A percentile compares a stretch with the other conserved stretches of the same genome.
Conservation (phyloP, 768 basidiomycete species). For the Leccinum imitatum region DNA sequence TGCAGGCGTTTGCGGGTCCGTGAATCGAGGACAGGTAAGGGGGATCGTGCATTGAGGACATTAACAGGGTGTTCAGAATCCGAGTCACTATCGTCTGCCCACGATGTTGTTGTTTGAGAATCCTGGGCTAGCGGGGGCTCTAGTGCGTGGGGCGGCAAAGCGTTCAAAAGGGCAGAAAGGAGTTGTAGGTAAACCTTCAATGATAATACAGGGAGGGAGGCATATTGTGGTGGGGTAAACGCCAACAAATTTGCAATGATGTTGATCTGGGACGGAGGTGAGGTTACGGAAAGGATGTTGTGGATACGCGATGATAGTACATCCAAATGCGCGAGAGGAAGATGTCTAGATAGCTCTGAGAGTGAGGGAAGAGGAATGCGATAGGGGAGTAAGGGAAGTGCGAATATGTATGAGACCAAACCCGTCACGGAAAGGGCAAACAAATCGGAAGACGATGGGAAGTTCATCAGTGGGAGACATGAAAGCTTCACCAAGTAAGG, state of each 20-base stretch:
- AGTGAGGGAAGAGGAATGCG: conserved; percentile 63
- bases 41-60: conserved; percentile 34
- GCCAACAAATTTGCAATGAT: conserved; percentile 71
- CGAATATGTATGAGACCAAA: conserved; percentile 57
- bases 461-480: conserved; percentile 21
- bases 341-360: conserved; percentile 57
- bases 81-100: conserved; percentile 39
- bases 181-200: conserved; percentile 56
- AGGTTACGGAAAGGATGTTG: conserved; percentile 31
- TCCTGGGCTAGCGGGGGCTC: conserved; percentile 40
- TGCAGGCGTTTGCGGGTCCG: conserved; percentile 64
- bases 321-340: conserved; percentile 53
- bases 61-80: conserved; percentile 38
- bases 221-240: conserved; percentile 64
- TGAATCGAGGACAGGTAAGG: conserved; percentile 49
- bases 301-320: conserved; percentile 31
- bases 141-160: conserved; percentile 51
- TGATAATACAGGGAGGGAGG: conserved; percentile 42
- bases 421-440: conserved; percentile 36
- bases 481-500: conserved; percentile 31
- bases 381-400: conserved; percentile 77
- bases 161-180: conserved; percentile 48
- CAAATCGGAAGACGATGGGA: conserved; percentile 33
- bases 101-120: conserved; percentile 10
- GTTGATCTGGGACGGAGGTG: conserved; percentile 45